Evolutionary conservation across 1,284 basidiomycete species (phyloP).

Genomic region (Cerioporus squamosus): DNA sequence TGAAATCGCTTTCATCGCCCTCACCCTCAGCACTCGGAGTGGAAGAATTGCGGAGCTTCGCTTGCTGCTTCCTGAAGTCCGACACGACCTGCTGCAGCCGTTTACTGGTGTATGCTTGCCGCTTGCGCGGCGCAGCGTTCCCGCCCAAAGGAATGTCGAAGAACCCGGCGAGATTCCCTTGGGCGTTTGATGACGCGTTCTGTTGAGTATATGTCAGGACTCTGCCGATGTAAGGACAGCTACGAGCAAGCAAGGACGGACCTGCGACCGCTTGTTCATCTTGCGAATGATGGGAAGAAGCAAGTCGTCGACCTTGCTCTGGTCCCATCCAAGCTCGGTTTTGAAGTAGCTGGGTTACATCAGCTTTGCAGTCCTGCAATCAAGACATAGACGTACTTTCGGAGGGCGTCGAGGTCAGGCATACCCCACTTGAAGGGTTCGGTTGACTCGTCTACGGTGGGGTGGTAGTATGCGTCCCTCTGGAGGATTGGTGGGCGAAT

Average conservation of each 20-base stretch:
- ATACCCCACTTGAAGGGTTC: conserved; percentile 98
- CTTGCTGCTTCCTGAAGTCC: conserved; percentile 71
- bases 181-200: conserved; percentile 69
- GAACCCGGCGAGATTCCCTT: conserved; percentile 72
- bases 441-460: conserved; percentile 87
- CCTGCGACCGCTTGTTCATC: conserved; percentile 81
- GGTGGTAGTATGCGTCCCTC: conserved; percentile 93
- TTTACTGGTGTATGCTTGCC: conserved; percentile 84
- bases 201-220: conserved; percentile 32
- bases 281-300: conserved; percentile 93
- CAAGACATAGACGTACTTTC: conserved; percentile 56
- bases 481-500: conserved; percentile 33
- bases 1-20: conserved; percentile 1
- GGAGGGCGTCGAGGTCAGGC: conserved; percentile 91
- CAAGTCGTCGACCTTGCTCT: conserved; percentile 89
- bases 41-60: conserved; percentile 18
- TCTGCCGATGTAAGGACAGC: not conserved
- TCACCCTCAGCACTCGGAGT: conserved; percentile 27
- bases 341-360: conserved; percentile 68
- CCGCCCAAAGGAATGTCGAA: conserved; percentile 67
- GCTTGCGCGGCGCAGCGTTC: conserved; percentile 75
- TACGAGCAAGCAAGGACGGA: conserved; percentile 31
- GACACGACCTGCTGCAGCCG: conserved; percentile 90
- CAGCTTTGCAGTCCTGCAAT: not conserved
- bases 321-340: conserved; percentile 87